Conservation (phyloP, 805 yeast genomes). For the Tetrapisispora pingtungensis region DNA sequence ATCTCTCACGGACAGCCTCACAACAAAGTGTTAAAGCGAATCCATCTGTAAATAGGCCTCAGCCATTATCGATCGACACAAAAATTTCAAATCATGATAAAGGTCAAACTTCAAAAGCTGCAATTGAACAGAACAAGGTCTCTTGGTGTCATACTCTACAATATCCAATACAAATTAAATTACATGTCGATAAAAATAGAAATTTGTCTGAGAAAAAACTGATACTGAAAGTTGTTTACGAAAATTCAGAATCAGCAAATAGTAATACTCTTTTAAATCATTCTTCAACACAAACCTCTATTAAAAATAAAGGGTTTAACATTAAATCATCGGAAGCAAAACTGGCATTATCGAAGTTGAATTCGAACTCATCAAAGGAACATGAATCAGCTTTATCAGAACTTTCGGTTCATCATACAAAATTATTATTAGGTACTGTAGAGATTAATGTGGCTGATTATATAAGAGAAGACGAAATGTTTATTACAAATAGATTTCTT, state of each 20-base stretch:
- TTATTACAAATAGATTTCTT: slow-evolving; percentile 51
- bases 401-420: neutral
- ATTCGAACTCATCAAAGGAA: neutral
- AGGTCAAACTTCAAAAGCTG: slow-evolving; percentile 34
- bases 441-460: slow-evolving; percentile 66
- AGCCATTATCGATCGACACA: slow-evolving; percentile 1
- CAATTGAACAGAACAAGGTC: slow-evolving; percentile 44
- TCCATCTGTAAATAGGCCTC: neutral
- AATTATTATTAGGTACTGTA: slow-evolving; percentile 45
- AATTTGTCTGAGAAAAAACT: slow-evolving; percentile 31
- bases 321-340: neutral
- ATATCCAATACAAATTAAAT: slow-evolving; percentile 33
- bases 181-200: slow-evolving; percentile 31
- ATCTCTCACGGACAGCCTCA: neutral
- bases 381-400: neutral
- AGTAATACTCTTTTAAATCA: neutral
- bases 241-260: slow-evolving; percentile 9
- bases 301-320: neutral
- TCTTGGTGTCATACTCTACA: slow-evolving; percentile 35
- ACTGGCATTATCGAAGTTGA: neutral
- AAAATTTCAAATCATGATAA: slow-evolving; percentile 22
- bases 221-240: slow-evolving; percentile 37
- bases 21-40: neutral
- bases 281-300: neutral
- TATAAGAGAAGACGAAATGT: slow-evolving; percentile 38